A percentile compares a stretch with the other conserved stretches of the same genome.
phyloP scores from a whole-genome alignment of 768 basidiomycete genomes.

The Boletales sp. region DNA sequence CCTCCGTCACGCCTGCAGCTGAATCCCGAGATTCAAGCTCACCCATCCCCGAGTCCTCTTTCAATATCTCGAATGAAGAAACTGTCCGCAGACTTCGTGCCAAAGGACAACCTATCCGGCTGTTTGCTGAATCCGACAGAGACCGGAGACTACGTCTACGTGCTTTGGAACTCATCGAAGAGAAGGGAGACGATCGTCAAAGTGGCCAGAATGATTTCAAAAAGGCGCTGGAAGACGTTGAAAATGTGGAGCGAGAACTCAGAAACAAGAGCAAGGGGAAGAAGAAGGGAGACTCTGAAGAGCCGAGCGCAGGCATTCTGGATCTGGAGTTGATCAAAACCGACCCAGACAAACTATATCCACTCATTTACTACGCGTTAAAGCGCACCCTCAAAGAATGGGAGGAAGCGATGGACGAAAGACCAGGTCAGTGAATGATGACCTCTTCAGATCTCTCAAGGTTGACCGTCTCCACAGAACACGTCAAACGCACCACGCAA shows the following conservation, averaged over 20 bases:
- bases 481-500: constrained; percentile 82
- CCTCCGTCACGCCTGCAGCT: constrained; percentile 37
- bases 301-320: constrained; percentile 53
- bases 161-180: constrained; percentile 93
- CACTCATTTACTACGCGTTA: constrained; percentile 92
- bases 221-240: constrained; percentile 83
- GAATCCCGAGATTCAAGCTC: constrained; percentile 36
- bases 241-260: constrained; percentile 67
- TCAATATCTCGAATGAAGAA: constrained; percentile 94
- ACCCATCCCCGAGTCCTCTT: constrained; percentile 42
- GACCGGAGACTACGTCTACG: constrained; percentile 86
- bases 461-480: constrained; percentile 44
- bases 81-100: constrained; percentile 82
- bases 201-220: constrained; percentile 96
- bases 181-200: constrained; percentile 73
- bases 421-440: constrained; percentile 61
- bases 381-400: constrained; percentile 94
- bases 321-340: constrained; percentile 82
- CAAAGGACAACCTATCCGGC: constrained; percentile 90
- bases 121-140: constrained; percentile 95
- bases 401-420: constrained; percentile 91
- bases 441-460: background rate
- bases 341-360: constrained; percentile 94
- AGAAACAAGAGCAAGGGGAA: constrained; percentile 55
- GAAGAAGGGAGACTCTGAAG: constrained; percentile 57